phyloP scores from a whole-genome alignment of 2,329 filamentous ascomycete genomes.

The Paecilomyces variotii region DNA sequence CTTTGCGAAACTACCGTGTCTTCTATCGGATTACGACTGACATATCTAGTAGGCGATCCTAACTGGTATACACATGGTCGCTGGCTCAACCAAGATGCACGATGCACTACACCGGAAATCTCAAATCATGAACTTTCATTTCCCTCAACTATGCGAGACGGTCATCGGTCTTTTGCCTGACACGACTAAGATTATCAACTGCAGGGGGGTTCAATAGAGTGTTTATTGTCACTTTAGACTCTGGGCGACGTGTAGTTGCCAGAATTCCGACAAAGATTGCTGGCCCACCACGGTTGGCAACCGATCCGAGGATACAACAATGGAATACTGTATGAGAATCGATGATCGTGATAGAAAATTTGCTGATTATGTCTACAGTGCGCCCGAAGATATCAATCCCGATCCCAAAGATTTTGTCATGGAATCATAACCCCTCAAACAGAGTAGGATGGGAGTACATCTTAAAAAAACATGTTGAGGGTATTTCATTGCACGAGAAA shows the following conservation, averaged over 20 bases:
- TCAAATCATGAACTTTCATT: conserved; percentile 34
- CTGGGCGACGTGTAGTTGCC: conserved; percentile 30
- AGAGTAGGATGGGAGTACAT: conserved; percentile 31
- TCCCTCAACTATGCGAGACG: conserved; percentile 28
- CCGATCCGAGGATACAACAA: conserved; percentile 40
- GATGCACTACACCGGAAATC: conserved; percentile 28
- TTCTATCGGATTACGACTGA: too few species aligned
- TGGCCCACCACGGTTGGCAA: conserved; percentile 29
- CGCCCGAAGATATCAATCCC: conserved; percentile 34
- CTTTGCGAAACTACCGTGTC: too few species aligned
- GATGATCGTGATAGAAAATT: not conserved
- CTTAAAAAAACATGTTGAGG: conserved; percentile 30
- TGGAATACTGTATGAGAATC: conserved; percentile 29
- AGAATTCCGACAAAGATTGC: conserved; percentile 33
- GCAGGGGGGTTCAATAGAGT: conserved; percentile 40
- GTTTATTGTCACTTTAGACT: conserved; percentile 36
- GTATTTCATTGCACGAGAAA: conserved; percentile 21
- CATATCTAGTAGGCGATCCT: conserved; percentile 10
- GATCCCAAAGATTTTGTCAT: conserved; percentile 36
- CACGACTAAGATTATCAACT: conserved; percentile 25
- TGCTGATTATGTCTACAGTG: conserved; percentile 3
- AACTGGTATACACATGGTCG: conserved; percentile 26
- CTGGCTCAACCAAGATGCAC: conserved; percentile 24
- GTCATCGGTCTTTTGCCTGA: conserved; percentile 29
- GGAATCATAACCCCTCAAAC: conserved; percentile 31